These are phyloP conservation scores for Podila minutissima DNA, from an alignment of 192 early-diverging fungal genomes.

Conservation along the genomic window DNA sequence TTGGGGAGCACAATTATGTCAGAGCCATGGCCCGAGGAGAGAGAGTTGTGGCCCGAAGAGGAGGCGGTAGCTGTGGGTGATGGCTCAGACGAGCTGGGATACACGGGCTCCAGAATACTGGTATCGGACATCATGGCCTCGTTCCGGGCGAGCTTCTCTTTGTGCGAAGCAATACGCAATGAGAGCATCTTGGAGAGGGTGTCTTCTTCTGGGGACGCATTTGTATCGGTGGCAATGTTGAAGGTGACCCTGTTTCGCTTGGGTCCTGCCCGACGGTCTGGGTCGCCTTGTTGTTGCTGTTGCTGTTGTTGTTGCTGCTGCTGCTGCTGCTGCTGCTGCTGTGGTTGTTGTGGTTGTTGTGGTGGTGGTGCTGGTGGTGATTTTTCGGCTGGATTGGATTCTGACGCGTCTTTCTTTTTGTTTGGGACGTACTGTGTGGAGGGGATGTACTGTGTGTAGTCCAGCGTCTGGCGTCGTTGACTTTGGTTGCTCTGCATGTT, in stretches of 20 bases:
- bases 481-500: background rate
- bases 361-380: background rate
- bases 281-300: background rate
- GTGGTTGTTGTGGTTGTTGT: background rate
- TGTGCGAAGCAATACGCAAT: constrained; percentile 29
- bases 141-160: constrained; percentile 14
- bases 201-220: constrained; percentile 7
- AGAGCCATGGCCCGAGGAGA: background rate
- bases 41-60: background rate
- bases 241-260: constrained; percentile 38
- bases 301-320: constrained; percentile 5
- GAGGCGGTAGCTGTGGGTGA: background rate
- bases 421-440: too few relatives aligned
- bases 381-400: background rate
- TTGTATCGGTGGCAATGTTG: constrained; percentile 17
- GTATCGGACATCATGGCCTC: background rate
- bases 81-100: background rate
- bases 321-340: background rate
- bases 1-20: constrained; percentile 13
- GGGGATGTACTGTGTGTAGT: background rate
- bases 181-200: constrained; percentile 12
- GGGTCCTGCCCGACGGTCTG: background rate
- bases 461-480: background rate
- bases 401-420: background rate
- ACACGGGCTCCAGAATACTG: background rate